A percentile compares a stretch with the other conserved stretches of the same genome.
Evolutionary conservation across 2,329 filamentous ascomycete species (phyloP).

Genomic region (Beauveria australis): DNA sequence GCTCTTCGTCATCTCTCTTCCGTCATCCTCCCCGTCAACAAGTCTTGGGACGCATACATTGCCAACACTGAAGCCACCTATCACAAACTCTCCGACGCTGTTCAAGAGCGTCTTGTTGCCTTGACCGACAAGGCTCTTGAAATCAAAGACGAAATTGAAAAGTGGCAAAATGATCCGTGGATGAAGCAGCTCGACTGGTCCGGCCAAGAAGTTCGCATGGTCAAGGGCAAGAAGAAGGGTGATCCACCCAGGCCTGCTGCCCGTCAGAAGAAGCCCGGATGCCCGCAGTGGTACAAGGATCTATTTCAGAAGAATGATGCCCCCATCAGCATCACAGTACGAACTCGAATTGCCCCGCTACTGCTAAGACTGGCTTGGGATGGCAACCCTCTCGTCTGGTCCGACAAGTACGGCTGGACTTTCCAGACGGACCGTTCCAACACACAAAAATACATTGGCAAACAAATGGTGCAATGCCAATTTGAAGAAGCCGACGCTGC

Average conservation of each 20-base stretch:
- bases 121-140: slow-evolving; percentile 71
- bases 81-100: slow-evolving; percentile 63
- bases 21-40: slow-evolving; percentile 83
- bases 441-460: slow-evolving; percentile 54
- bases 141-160: slow-evolving; percentile 58
- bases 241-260: slow-evolving; percentile 70
- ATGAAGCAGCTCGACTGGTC: slow-evolving; percentile 91
- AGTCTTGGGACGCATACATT: slow-evolving; percentile 81
- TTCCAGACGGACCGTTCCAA: slow-evolving; percentile 65
- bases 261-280: slow-evolving; percentile 87
- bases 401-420: slow-evolving; percentile 86
- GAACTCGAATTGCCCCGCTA: slow-evolving; percentile 80
- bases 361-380: slow-evolving; percentile 83
- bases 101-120: slow-evolving; percentile 64
- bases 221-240: slow-evolving; percentile 80
- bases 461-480: slow-evolving; percentile 66
- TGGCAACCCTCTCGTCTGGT: slow-evolving; percentile 84
- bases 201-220: slow-evolving; percentile 83
- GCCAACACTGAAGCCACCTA: slow-evolving; percentile 80
- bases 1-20: slow-evolving; percentile 88
- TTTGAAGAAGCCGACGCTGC: slow-evolving; percentile 65
- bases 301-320: slow-evolving; percentile 63
- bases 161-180: slow-evolving; percentile 81
- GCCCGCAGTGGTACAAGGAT: slow-evolving; percentile 94
- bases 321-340: slow-evolving; percentile 70